These are phyloP conservation scores for Austroboletus eburneus DNA, from an alignment of 768 basidiomycete species.

Conservation along the genomic window DNA sequence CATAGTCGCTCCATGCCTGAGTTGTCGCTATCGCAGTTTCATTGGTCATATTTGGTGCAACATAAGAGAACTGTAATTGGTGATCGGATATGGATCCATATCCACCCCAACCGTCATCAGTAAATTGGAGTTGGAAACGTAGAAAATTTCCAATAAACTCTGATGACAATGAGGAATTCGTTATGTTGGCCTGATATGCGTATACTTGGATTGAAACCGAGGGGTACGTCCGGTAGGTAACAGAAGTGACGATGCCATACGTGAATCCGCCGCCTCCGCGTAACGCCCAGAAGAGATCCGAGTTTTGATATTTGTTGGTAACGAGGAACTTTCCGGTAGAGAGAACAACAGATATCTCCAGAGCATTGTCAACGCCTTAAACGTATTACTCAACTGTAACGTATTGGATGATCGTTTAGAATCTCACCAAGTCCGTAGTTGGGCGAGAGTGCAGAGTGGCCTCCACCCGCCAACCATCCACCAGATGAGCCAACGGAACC, in stretches of 20 bases:
- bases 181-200: slow-evolving; percentile 11
- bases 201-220: slow-evolving; percentile 31
- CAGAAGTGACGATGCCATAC: slow-evolving; percentile 46
- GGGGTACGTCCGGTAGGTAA: slow-evolving; percentile 44
- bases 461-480: neutral
- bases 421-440: neutral
- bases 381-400: neutral
- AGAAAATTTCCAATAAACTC: neutral
- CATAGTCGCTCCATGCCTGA: neutral
- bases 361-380: slow-evolving; percentile 45
- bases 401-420: neutral
- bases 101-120: neutral
- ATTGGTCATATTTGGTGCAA: neutral
- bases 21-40: neutral
- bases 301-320: slow-evolving; percentile 38
- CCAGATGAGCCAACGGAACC: neutral
- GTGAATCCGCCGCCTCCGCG: slow-evolving; percentile 51
- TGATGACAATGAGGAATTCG: neutral
- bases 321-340: slow-evolving; percentile 38
- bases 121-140: neutral
- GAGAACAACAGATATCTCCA: slow-evolving; percentile 44
- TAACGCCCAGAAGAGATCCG: slow-evolving; percentile 54
- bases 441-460: neutral
- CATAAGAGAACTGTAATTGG: neutral
- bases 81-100: neutral